Evolutionary conservation across 2,329 filamentous ascomycete genomes (phyloP).

Genomic region (Boeremia lycopersici): DNA sequence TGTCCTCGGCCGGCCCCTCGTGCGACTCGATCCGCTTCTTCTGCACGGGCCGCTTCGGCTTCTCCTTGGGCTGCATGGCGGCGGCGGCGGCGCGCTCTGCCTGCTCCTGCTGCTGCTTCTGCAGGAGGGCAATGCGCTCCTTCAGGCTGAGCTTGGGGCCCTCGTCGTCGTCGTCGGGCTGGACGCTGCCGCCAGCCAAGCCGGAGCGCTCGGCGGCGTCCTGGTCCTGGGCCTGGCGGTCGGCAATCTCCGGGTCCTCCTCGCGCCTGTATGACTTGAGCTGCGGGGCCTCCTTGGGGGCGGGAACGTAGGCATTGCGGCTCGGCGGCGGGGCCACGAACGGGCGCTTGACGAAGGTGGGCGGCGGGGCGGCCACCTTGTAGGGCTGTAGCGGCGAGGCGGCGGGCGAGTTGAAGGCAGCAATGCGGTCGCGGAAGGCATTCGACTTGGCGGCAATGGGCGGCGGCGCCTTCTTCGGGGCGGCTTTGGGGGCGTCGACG

Average conservation of each 20-base stretch:
- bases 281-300: constrained; percentile 72
- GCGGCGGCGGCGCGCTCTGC: constrained; percentile 82
- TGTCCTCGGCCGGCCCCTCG: constrained; percentile 38
- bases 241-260: constrained; percentile 73
- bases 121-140: constrained; percentile 90
- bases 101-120: constrained; percentile 92
- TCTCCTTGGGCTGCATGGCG: constrained; percentile 78
- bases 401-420: constrained; percentile 91
- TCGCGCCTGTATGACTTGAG: constrained; percentile 83
- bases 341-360: constrained; percentile 89
- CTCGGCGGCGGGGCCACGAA: constrained; percentile 96
- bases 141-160: constrained; percentile 94
- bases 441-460: constrained; percentile 77
- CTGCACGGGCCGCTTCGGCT: constrained; percentile 73
- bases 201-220: constrained; percentile 74
- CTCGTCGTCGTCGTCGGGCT: constrained; percentile 62
- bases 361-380: constrained; percentile 68
- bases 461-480: constrained; percentile 66
- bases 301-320: constrained; percentile 87
- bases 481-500: constrained; percentile 46
- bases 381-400: constrained; percentile 88
- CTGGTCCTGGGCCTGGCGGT: constrained; percentile 68
- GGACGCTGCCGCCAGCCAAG: constrained; percentile 52
- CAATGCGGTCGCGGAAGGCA: constrained; percentile 94
- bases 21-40: constrained; percentile 66